phyloP scores from a whole-genome alignment of 768 basidiomycete genomes.

The Artomyces pyxidatus region DNA sequence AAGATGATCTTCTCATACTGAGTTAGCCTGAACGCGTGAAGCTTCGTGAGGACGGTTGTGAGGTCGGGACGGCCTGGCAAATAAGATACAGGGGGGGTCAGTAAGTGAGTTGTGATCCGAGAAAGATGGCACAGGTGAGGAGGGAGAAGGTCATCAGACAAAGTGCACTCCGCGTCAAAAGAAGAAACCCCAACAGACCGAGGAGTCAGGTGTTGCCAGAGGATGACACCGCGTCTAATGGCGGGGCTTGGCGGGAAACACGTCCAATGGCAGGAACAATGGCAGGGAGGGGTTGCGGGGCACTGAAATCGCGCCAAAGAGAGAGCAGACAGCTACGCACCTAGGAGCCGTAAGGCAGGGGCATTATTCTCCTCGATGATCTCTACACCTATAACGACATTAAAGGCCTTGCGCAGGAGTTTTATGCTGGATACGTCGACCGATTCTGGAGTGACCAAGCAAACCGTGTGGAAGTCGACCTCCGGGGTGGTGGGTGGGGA shows the following conservation, averaged over 20 bases:
- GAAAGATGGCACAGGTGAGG: not conserved
- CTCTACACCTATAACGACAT: constrained; percentile 89
- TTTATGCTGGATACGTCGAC: constrained; percentile 79
- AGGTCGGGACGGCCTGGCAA: constrained; percentile 86
- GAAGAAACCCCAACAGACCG: not conserved
- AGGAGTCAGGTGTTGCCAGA: not conserved
- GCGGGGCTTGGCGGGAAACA: not conserved
- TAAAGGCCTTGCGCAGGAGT: constrained; percentile 69
- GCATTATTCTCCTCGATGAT: constrained; percentile 64
- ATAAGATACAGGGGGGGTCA: not conserved
- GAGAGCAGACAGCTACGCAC: constrained; percentile 39
- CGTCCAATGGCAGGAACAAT: no score
- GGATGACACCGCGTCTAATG: not conserved
- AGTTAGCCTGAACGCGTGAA: constrained; percentile 89
- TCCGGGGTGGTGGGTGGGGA: constrained; percentile 47
- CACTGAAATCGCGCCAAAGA: no score
- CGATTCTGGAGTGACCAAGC: constrained; percentile 90
- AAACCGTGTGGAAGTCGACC: constrained; percentile 73
- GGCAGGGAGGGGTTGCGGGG: no score
- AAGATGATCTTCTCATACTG: constrained; percentile 84
- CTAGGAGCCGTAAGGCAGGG: constrained; percentile 69
- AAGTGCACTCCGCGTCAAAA: not conserved
- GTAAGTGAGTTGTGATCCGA: not conserved
- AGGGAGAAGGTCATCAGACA: not conserved
- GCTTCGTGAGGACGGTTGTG: constrained; percentile 87